Conservation (phyloP, 2,329 filamentous ascomycete genomes). For the Aspergillus neotritici region DNA sequence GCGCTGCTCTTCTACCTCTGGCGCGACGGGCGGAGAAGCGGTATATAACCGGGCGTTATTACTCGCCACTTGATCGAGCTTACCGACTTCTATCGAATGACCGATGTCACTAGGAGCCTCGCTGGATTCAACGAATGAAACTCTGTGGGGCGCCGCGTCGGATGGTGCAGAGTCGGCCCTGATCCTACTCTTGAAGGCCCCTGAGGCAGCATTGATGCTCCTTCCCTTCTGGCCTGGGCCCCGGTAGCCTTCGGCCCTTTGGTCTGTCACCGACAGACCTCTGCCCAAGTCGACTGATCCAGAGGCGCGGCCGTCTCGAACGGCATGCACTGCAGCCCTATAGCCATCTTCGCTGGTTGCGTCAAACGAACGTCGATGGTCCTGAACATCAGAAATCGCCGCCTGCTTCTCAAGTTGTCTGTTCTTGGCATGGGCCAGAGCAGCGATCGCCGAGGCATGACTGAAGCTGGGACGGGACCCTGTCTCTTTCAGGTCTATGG, state of each 20-base stretch:
- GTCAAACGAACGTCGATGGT: slow-evolving; percentile 45
- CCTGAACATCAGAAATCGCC: slow-evolving; percentile 53
- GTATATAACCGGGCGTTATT: slow-evolving; percentile 76
- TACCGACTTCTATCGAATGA: slow-evolving; percentile 50
- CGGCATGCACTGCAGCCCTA: slow-evolving; percentile 67
- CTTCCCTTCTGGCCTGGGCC: slow-evolving; percentile 51
- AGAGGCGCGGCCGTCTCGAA: slow-evolving; percentile 21
- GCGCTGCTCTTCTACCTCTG: slow-evolving; percentile 68
- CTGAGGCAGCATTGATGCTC: slow-evolving; percentile 69
- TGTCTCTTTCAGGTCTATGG: slow-evolving; percentile 20
- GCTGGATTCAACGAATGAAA: slow-evolving; percentile 60
- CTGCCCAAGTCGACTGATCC: slow-evolving; percentile 11
- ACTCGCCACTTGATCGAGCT: slow-evolving; percentile 58
- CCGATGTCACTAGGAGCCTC: slow-evolving; percentile 44
- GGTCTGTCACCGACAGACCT: slow-evolving; percentile 57
- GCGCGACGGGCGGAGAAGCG: slow-evolving; percentile 63
- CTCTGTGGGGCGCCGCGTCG: slow-evolving; percentile 51
- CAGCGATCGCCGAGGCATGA: slow-evolving; percentile 62
- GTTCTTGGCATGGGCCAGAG: slow-evolving; percentile 65
- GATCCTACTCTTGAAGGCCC: slow-evolving; percentile 60
- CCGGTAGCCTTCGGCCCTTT: slow-evolving; percentile 50
- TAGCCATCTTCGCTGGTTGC: slow-evolving; percentile 60
- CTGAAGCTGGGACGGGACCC: slow-evolving; percentile 57
- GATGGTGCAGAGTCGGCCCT: slow-evolving; percentile 63
- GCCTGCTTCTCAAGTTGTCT: slow-evolving; percentile 60